Evolutionary conservation across 129 eudicot genomes (phyloP).

Genomic region (Artemisia argyi): DNA sequence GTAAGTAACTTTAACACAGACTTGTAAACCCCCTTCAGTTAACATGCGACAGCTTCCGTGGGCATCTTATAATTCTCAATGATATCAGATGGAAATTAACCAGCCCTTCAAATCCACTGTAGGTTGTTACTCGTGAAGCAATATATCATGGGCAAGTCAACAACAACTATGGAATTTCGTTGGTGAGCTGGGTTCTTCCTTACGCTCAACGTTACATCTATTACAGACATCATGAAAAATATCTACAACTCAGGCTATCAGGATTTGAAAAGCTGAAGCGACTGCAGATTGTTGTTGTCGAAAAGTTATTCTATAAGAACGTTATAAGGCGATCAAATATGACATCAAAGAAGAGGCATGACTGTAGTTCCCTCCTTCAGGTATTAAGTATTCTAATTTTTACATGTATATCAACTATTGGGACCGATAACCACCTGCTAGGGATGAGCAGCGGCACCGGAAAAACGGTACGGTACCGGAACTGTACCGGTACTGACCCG

Average conservation of each 20-base stretch:
- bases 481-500: no score
- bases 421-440: no score
- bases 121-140: constrained; percentile 77
- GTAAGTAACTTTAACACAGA: background rate
- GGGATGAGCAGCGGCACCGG: no score
- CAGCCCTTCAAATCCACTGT: constrained; percentile 19
- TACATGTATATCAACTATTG: no score
- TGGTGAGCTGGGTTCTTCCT: constrained; percentile 80
- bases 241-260: constrained; percentile 58
- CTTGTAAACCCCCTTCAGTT: background rate
- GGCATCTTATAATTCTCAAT: background rate
- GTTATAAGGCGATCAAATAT: constrained; percentile 49
- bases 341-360: constrained; percentile 60
- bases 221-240: constrained; percentile 51
- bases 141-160: constrained; percentile 60
- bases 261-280: constrained; percentile 42
- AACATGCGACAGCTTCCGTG: background rate
- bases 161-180: constrained; percentile 42
- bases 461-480: no score
- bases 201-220: constrained; percentile 83
- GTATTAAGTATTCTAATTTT: background rate
- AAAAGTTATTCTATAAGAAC: constrained; percentile 66
- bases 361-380: constrained; percentile 54
- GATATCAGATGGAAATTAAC: background rate
- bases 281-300: constrained; percentile 65